Evolutionary conservation across 345 rosid genomes (phyloP).

Genomic region (Lepidium didymum): DNA sequence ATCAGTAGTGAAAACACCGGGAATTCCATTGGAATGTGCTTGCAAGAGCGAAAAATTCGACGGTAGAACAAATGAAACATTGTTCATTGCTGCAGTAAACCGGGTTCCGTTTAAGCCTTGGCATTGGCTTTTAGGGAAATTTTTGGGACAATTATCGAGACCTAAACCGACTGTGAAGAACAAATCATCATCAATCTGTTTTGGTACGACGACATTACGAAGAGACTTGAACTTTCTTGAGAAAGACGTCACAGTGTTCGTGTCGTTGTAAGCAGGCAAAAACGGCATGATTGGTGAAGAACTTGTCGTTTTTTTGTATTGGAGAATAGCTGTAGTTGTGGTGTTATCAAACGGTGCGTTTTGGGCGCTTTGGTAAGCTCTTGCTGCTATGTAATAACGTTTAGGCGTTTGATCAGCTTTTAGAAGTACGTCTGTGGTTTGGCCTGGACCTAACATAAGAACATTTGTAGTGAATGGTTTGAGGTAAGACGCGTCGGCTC

Average conservation of each 20-base stretch:
- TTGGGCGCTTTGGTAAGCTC: slow-evolving; percentile 74
- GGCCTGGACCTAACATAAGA: slow-evolving; percentile 87
- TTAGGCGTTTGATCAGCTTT: slow-evolving; percentile 57
- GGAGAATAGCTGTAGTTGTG: slow-evolving; percentile 84
- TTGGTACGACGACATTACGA: slow-evolving; percentile 53
- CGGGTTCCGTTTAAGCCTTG: slow-evolving; percentile 92
- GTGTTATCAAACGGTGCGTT: slow-evolving; percentile 78
- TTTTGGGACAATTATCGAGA: slow-evolving; percentile 59
- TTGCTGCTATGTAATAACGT: slow-evolving; percentile 74
- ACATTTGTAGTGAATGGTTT: slow-evolving; percentile 78
- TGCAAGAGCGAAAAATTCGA: slow-evolving; percentile 59
- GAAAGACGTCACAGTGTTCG: slow-evolving; percentile 63
- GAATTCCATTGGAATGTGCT: slow-evolving; percentile 56
- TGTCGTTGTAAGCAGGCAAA: slow-evolving; percentile 72
- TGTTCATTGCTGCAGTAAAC: slow-evolving; percentile 83
- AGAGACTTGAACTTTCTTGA: slow-evolving; percentile 42
- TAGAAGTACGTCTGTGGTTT: slow-evolving; percentile 85
- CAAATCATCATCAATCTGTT: slow-evolving; percentile 54
- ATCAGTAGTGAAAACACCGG: slow-evolving; percentile 78
- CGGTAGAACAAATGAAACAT: slow-evolving; percentile 71
- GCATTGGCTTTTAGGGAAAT: slow-evolving; percentile 36
- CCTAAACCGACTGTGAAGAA: slow-evolving; percentile 77
- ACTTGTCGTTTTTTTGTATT: slow-evolving; percentile 46
- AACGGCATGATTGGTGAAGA: slow-evolving; percentile 41
- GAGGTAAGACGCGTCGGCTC: slow-evolving; percentile 78